phyloP scores from a whole-genome alignment of 805 yeast species.

The Yarrowia deformans region DNA sequence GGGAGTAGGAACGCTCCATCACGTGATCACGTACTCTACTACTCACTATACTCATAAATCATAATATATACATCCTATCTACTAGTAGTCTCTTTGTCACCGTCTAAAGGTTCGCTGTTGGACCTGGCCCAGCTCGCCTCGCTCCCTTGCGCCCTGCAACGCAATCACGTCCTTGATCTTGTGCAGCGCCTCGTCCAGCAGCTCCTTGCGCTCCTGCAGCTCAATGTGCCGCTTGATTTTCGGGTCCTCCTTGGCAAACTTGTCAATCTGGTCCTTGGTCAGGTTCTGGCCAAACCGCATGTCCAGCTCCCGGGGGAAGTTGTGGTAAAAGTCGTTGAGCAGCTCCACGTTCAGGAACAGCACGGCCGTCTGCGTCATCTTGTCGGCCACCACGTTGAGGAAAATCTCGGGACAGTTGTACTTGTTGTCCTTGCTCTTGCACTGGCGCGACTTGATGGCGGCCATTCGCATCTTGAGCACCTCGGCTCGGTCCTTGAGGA shows the following conservation, averaged over 20 bases:
- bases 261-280: slow-evolving; percentile 78
- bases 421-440: slow-evolving; percentile 79
- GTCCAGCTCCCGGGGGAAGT: slow-evolving; percentile 94
- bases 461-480: slow-evolving; percentile 77
- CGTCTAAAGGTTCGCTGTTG: slow-evolving; percentile 6
- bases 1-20: neutral
- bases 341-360: slow-evolving; percentile 91
- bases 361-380: slow-evolving; percentile 91
- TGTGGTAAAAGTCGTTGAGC: slow-evolving; percentile 92
- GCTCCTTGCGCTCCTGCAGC: slow-evolving; percentile 89
- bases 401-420: slow-evolving; percentile 95
- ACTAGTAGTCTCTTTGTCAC: neutral
- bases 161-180: slow-evolving; percentile 88
- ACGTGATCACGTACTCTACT: neutral
- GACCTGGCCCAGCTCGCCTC: slow-evolving; percentile 28
- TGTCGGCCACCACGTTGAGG: slow-evolving; percentile 89
- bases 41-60: neutral
- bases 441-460: slow-evolving; percentile 74
- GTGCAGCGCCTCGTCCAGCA: slow-evolving; percentile 79
- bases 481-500: slow-evolving; percentile 74
- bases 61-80: slow-evolving; percentile 8
- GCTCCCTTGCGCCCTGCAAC: slow-evolving; percentile 55
- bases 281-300: slow-evolving; percentile 68
- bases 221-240: slow-evolving; percentile 89
- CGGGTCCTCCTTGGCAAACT: slow-evolving; percentile 94